Conservation (phyloP, 768 basidiomycete species). For the Tylopilus sp. region DNA sequence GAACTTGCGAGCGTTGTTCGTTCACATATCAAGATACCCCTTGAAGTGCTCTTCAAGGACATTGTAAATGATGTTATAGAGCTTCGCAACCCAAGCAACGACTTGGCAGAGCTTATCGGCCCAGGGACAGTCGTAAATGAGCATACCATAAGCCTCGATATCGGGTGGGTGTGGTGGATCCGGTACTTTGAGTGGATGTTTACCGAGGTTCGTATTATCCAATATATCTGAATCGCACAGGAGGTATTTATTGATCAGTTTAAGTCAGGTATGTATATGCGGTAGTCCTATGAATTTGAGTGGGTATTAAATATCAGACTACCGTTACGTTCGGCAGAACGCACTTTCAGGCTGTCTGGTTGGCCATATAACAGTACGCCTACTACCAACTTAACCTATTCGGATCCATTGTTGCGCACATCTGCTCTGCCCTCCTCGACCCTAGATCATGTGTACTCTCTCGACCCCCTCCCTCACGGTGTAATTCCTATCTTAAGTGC, state of each 20-base stretch:
- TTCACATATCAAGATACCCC: conserved; percentile 30
- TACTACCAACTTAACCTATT: conserved; percentile 1
- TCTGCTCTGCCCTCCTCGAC: conserved; percentile 4
- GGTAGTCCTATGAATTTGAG: neutral
- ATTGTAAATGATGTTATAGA: conserved; percentile 42
- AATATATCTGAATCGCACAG: neutral
- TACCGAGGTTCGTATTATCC: conserved; percentile 19
- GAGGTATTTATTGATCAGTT: conserved; percentile 1
- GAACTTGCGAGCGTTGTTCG: conserved; percentile 24
- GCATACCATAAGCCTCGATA: conserved; percentile 34
- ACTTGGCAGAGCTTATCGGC: conserved; percentile 38
- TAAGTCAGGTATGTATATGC: conserved; percentile 24
- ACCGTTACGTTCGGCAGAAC: neutral
- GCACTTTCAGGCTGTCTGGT: neutral
- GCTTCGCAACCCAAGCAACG: conserved; percentile 37
- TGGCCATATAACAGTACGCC: neutral
- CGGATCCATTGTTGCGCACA: conserved; percentile 9
- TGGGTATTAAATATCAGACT: neutral
- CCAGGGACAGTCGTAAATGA: conserved; percentile 35
- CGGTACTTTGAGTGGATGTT: conserved; percentile 31
- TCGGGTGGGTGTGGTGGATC: conserved; percentile 34
- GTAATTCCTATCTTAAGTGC: conserved; percentile 11
- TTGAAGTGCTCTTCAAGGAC: conserved; percentile 36
- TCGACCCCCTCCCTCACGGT: conserved; percentile 18
- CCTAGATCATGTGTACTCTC: conserved; percentile 15